Evolutionary conservation across 192 early-diverging fungal species (phyloP).

Genomic region (Lobosporangium transversale): DNA sequence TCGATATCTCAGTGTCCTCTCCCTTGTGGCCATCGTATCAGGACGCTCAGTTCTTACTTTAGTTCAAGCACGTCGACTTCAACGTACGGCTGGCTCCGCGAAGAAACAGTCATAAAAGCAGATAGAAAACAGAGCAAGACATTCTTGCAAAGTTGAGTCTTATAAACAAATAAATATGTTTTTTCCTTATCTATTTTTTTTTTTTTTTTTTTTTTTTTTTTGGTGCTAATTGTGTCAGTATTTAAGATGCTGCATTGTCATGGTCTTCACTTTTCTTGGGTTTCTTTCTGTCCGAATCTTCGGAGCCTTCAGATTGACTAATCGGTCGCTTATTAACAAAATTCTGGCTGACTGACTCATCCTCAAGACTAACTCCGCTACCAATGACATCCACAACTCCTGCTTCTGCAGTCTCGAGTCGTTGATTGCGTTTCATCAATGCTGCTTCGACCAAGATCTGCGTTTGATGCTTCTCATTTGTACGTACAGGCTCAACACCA

Average conservation of each 20-base stretch:
- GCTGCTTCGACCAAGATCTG: conserved; percentile 39
- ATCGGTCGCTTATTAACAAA: neutral
- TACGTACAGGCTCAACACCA: conserved; percentile 24
- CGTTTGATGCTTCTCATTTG: conserved; percentile 26
- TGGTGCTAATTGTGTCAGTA: too few species aligned
- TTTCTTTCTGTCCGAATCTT: neutral
- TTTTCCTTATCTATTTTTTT: neutral
- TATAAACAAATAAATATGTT: neutral
- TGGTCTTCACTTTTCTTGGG: too few species aligned
- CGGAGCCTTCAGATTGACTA: neutral
- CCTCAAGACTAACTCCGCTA: neutral
- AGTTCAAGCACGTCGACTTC: conserved; percentile 47
- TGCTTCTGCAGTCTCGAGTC: conserved; percentile 29
- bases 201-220: neutral
- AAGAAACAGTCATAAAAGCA: conserved; percentile 34
- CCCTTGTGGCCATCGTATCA: conserved; percentile 50
- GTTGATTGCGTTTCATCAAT: conserved; percentile 31
- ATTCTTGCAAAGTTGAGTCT: neutral
- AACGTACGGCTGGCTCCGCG: conserved; percentile 24
- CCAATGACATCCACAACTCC: conserved; percentile 31
- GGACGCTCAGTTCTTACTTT: conserved; percentile 58
- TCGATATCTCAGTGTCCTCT: conserved; percentile 50
- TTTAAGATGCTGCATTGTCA: too few species aligned
- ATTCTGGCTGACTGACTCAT: neutral
- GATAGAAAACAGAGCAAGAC: neutral